Base-by-base conservation (phyloP, 192 early-diverging fungal species). In the Kappamyces sp. region DNA sequence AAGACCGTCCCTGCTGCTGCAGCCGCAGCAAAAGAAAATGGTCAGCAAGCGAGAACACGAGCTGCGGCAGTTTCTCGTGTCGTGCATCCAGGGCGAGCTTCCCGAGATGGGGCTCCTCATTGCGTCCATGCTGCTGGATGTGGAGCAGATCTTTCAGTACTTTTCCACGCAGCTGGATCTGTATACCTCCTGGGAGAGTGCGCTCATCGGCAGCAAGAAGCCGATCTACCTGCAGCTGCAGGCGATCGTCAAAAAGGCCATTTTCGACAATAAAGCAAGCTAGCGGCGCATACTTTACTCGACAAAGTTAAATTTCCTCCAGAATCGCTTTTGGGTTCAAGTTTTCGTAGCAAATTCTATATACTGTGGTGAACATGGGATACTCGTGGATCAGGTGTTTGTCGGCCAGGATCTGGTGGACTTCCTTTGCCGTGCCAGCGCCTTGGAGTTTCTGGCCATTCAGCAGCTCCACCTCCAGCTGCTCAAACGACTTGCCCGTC, bases 381-480 rank as follows among this genome's bases (percentile, higher is more conserved):
- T 91, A 94, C 63, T 91, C 82, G 13, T 85, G 67, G 6, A 69
- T 65, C 47, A 87, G 64, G 2, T 79, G 67, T 41, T 86, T 74
- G 48, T 74, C 74, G 43, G 72, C 75, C 55, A 97, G 77, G 61
- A 94, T 91, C 62, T 82, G 66, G 68, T 92, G 67, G 33, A 97
- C 84, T 65, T 98, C 92, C 67, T 85, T 72, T 10, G 90, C 87
- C 0, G 96, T 97, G 52, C 90, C 73, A 9, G 91, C 91, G 47
- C 96, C 96, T 74, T 98, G 96, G 48, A 98, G 74, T 69, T 98
- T 98, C 63, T 98, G 96, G 40, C 96, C 96, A 63, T 94, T 93
- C 43, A 98, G 80, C 71, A 97, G 70, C 54, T 95, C 93, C 54
- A 82, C 66, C 64, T 98, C 94, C n/a, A 98, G 77, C 67, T 83